Evolutionary conservation across 345 rosid species (phyloP), one percentile per base, ranked within the genome.

Genomic region (Cochlearia excelsa): DNA sequence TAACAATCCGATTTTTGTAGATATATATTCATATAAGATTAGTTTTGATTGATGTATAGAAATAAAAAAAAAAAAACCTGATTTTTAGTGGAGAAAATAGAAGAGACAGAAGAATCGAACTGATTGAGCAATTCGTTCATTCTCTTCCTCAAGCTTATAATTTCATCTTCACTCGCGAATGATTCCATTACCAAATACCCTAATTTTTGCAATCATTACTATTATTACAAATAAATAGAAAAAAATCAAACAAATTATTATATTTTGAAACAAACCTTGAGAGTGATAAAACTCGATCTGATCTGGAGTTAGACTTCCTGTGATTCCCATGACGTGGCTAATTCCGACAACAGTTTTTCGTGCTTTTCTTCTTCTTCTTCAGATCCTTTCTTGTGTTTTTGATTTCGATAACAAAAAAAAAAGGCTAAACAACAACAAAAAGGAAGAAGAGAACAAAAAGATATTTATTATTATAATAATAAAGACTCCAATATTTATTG

Each of bases 81-180:
- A 57, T 87, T 85, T 63, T 55, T 90, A 59, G 99, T 85, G 57
- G 99, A 93, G 87, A 90, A 94, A 51, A 94, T 70, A 2, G 91
- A 93, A 43, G 86, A 77, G 54, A 76, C 71, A 57, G 87, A 70
- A 54, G 59, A 74, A 59, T 87, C 96, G 57, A 85, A 93, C 1
- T 77, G 80, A 37, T 62, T 57, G 7, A 94, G 84, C 75, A 94
- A 74, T 34, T 67, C 72, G 7, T 65, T 64, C 95, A 90, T 87
- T 70, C 90, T 81, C 71, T 79, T 84, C 81, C 80, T 75, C 84
- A 93, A 73, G 41, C 55, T 61, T 6, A 58, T 66, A 41, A 90
- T 81, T 60, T 90, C 96, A 56, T 77, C 80, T 3, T 73, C 40
- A 71, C 76, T 70, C 9, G 95, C 82, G 72, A 89, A 89, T 1